Evolutionary conservation across 2,329 filamentous ascomycete species (phyloP), one percentile per base, ranked within the genome.

Genomic region (Sclerotinia borealis): DNA sequence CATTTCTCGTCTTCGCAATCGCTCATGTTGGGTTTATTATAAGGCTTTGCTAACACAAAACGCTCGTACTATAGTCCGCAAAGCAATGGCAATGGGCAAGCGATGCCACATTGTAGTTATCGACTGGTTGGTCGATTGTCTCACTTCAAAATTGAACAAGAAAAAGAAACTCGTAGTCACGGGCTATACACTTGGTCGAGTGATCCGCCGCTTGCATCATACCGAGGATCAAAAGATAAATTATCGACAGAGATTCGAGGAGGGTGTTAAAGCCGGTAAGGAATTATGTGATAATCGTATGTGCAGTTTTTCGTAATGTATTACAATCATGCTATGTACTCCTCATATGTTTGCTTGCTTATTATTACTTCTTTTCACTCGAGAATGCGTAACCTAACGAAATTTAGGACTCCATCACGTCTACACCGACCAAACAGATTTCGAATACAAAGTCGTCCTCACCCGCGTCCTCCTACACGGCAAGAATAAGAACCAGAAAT

Each of bases 391-490:
- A 25, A 45, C 13, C 55, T 64, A 50, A 64, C 22, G n/a, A 11
- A 52, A 37, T 19, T 52, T 63, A 88, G 86, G 79, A 39, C 77
- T 84, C n/a, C 85, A 86, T 70, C 85, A 85, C 65, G 74, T 90
- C 65, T 92, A 89, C 74, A 76, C 75, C 22, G 90, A 95, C 72
- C 62, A 70, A 3, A 81, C 81, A 0, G 82, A 81, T 54, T 90
- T 91, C 72, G 74, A 78, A 4, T 92, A 91, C 75, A 80, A 86
- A 61, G 76, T 90, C 63, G 79, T 80, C 0, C 76, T 95, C 17
- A 80, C 80, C 3, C 83, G 88, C 71, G 72, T 83, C 75, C 74
- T 79, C 72, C 45, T 74, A 65, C 72, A 74, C 17, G 68, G 69
- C 5, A 77, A 78, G 13, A 81, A 82, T 45, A 71, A 75, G 0